Base-by-base conservation (phyloP, 345 rosid species). In the Physaria fendleri region DNA sequence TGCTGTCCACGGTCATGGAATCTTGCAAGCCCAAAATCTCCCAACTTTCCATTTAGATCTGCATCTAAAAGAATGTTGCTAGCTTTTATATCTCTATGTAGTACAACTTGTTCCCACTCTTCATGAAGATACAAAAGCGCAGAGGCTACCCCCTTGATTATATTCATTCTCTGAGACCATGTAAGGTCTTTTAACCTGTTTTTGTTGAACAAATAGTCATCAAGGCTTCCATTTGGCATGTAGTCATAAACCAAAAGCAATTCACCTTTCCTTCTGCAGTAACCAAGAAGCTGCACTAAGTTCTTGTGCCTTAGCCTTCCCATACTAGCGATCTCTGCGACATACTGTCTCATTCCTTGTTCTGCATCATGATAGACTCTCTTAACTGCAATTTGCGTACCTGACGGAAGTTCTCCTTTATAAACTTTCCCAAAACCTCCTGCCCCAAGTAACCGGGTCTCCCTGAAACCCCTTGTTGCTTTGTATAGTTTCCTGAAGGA, bases 1-100 rank as follows among this genome's bases (percentile, higher is more conserved):
- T 55, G 30, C 9, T 15, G 37, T 0, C 61, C 79, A 15, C 62
- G 79, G 23, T 79, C 73, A 52, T 74, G 65, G 34, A 72, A 50
- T 53, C 64, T 76, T 6, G 64, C 74, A 3, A 81, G 68, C 5
- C 82, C 83, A 20, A 71, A 81, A 22, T 81, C 85, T 16, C 79
- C 82, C 12, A 81, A 60, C 22, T 59, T 66, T 33, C 74, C 80
- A 40, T 76, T 74, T 30, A 77, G 59, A 21, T 70, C 62, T 0
- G 63, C 68, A 44, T 77, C 82, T 34, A 77, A 46, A 21, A 77
- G 75, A 20, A 77, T 57, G 44, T 75, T 80, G 44, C 71, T 76
- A 0, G 85, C 75, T 50, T 75, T 80, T 17, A 75, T 61, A 37
- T 80, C 78, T 55, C 80, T 71, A 35, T 75, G 85, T 11, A 80